Evolutionary conservation across 106 monocot genomes (phyloP).

Genomic region (Phalaenopsis aphrodite): DNA sequence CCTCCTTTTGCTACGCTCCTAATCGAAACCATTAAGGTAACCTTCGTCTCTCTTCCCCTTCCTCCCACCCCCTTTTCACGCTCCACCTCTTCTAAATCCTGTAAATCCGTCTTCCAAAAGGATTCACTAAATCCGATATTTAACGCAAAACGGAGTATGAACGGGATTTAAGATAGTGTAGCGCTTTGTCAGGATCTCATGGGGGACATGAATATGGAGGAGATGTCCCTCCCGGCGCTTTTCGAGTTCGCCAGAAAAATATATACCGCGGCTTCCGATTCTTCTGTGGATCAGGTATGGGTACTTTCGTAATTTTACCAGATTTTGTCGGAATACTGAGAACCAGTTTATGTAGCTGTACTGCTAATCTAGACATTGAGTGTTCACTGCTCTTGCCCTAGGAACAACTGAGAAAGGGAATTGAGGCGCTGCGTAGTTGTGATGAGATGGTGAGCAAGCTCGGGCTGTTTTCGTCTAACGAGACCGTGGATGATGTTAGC

Average conservation of each 20-base stretch:
- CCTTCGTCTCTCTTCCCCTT: too few species aligned
- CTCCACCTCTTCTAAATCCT: too few species aligned
- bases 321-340: not conserved
- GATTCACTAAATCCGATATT: too few species aligned
- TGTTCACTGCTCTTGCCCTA: constrained; percentile 2
- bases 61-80: too few species aligned
- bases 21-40: too few species aligned
- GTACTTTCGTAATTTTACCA: constrained; percentile 2
- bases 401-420: constrained; percentile 48
- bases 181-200: not conserved
- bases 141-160: too few species aligned
- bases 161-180: too few species aligned
- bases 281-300: constrained; percentile 54
- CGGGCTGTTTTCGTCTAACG: constrained; percentile 85
- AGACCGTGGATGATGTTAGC: constrained; percentile 90
- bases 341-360: not conserved
- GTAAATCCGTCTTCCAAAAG: too few species aligned
- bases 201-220: constrained; percentile 30
- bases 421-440: constrained; percentile 47
- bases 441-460: constrained; percentile 90
- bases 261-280: constrained; percentile 49
- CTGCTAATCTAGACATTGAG: not conserved
- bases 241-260: constrained; percentile 70
- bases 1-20: too few species aligned
- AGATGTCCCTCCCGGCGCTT: constrained; percentile 68